Percentiles rank a stretch among this genome's conserved stretches.
Evolutionary conservation across 2,329 filamentous ascomycete species (phyloP).

Genomic region (Penicillium capsulatum): DNA sequence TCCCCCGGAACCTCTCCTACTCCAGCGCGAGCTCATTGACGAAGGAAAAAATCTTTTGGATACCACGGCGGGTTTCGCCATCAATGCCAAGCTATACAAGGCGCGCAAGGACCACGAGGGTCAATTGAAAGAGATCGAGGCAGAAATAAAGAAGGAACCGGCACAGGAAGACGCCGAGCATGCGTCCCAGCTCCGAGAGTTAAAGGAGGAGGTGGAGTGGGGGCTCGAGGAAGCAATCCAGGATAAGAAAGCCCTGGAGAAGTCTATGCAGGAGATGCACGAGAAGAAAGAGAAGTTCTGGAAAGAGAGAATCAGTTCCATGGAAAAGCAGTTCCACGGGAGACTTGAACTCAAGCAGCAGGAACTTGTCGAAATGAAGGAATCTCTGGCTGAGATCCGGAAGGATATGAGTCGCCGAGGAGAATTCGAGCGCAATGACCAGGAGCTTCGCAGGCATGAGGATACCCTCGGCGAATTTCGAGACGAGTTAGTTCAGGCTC

Average conservation of each 20-base stretch:
- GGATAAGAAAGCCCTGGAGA: neutral
- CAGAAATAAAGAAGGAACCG: neutral
- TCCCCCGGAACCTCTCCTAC: neutral
- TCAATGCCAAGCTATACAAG: neutral
- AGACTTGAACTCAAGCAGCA: neutral
- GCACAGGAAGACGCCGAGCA: neutral
- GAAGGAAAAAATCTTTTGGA: conserved; percentile 6
- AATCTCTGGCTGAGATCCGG: neutral
- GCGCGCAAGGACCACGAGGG: neutral
- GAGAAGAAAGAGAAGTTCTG: neutral
- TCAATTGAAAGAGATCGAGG: neutral
- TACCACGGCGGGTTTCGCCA: conserved; percentile 5
- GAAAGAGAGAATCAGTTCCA: neutral
- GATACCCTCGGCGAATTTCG: neutral
- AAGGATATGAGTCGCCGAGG: neutral
- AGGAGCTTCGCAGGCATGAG: too few relatives aligned
- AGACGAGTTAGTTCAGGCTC: neutral
- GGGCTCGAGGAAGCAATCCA: neutral
- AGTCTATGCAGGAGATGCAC: conserved; percentile 2
- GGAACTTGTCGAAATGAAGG: conserved; percentile 1
- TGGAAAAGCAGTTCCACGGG: neutral
- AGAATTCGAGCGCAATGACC: too few relatives aligned
- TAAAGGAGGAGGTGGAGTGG: conserved; percentile 1
- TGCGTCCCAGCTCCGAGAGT: neutral
- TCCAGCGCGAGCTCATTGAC: conserved; percentile 2